Base-by-base conservation (phyloP, 129 eudicot species). In the Lactuca sativa region DNA sequence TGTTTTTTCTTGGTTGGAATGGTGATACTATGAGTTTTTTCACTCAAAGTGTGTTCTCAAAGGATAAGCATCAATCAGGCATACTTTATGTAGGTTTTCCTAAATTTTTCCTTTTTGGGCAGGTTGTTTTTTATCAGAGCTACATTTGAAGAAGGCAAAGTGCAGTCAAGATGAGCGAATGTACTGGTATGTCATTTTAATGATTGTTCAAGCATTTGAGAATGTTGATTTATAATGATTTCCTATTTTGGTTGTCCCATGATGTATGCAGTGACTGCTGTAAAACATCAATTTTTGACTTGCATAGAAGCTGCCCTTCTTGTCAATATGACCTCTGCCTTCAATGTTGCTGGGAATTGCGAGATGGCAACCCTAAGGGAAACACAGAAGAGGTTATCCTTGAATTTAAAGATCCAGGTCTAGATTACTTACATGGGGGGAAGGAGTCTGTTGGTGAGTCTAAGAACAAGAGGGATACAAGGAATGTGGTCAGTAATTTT, bases 321-420 rank as follows among this genome's bases (percentile, higher is more conserved):
- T 84, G 90, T 74, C 49, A 73, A 4, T 87, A 82, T 82, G 86
- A 84, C 48, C 81, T 87, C 16, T 87, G 95, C 66, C 85, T 88
- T 49, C 61, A 74, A 72, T 85, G 95, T 77, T 88, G 95, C 66
- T 74, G 64, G 40, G 95, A 88, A 72, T 54, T 84, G 17, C 84
- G 95, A 21, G 38, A 79, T 67, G 91, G 91, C 18, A 31, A 38
- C 31, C 60, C 79, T 30, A 74, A 69, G 61, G 84, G 85, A 44
- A 59, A 72, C 31, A 81, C 70, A 5, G 64, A 69, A 53, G 87
- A 69, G 72, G 71, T 72, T 18, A 30, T 58, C 8, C 43, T 43
- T 31, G 47, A 70, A 21, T 75, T 44, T 60, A 14, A 5, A 33
- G 69, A 75, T 61, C 34, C 70, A 6, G 86, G 81, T 9, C 0